A percentile compares a stretch with the other conserved stretches of the same genome.
Evolutionary conservation across 2,329 filamentous ascomycete genomes (phyloP).

Genomic region (Fusarium brevicatenulatum): DNA sequence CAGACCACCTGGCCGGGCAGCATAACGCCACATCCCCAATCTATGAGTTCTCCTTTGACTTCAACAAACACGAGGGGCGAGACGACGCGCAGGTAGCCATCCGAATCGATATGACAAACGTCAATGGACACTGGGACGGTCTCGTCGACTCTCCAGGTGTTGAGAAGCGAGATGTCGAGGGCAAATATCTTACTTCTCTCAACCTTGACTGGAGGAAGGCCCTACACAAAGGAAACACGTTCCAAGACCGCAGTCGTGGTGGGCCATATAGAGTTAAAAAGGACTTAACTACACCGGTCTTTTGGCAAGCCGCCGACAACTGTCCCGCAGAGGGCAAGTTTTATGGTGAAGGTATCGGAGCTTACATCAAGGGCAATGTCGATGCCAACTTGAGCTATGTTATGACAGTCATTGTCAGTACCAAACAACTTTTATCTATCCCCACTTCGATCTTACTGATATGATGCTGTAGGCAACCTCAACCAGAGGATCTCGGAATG

Average conservation of each 20-base stretch:
- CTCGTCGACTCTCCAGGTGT: background rate
- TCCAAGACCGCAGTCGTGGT: background rate
- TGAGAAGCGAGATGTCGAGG: accelerated
- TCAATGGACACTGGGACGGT: background rate
- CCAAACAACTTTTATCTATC: too few relatives aligned
- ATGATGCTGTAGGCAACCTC: background rate
- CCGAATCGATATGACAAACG: background rate
- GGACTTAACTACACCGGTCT: background rate
- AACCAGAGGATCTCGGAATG: background rate
- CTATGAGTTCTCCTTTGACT: slow-evolving; percentile 14
- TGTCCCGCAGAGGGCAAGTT: too few relatives aligned
- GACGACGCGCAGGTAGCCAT: background rate
- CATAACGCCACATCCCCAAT: background rate
- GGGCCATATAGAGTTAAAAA: background rate
- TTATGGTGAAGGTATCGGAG: background rate
- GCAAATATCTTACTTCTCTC: accelerated
- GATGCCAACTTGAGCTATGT: background rate
- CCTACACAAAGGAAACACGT: background rate
- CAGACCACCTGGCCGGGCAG: accelerated
- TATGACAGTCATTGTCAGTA: background rate
- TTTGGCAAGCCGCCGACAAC: background rate
- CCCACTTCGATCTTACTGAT: background rate
- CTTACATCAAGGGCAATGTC: accelerated
- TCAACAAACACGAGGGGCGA: background rate
- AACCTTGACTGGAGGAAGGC: accelerated